Base-by-base conservation (phyloP, 2,329 filamentous ascomycete genomes). In the Phialophora expanda region DNA sequence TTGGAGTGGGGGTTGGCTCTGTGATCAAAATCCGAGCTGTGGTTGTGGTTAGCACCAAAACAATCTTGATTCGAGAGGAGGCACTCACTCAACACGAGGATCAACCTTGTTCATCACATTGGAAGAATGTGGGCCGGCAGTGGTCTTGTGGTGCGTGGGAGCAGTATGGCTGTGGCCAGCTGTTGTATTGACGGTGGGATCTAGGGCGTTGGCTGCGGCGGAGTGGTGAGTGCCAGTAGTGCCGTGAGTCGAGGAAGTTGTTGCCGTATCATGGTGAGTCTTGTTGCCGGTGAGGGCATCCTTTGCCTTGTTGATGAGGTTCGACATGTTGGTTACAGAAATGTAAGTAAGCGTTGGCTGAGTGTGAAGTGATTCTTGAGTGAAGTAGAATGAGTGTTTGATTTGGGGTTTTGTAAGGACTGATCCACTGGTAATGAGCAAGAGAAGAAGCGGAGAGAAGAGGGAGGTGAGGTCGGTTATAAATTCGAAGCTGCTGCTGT, bases 291-390 rank as follows among this genome's bases (percentile, higher is more conserved):
- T 72, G 28, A 84, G 66, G 68, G 74, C 79, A 48, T 83, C 78
- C 74, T 83, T 84, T 61, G 82, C 77, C 66, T 83, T 84, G 73
- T 83, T 76, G 62, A 82, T 71, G 61, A 82, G 72, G 58, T 74
- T 73, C 46, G 80, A 80, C 82, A 84, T 84, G 66, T 63, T 77
- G 77, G 62, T 20, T 50, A 44, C 24, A 22, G 54, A n/a, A 46
- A 8, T 41, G 34, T 17, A 38, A 38, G 34, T 17, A 17, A 6
- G 38, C 20, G 50, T 54, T 56, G 56, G 58, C 9, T 41, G 46
- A 11, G 22, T 24, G 9, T 34, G 41, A n/a, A n/a, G 12, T 11
- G 28, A 20, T 22, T 51, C 48, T 26, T 22, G 48, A n/a, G 22
- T 51, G 20, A 50, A 50, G 24, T 22, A 28, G 24, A 51, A 51